Percentiles rank a stretch among this genome's conserved stretches.
Conservation (phyloP, 1,139 yeast genomes). For the Eremothecium cymbalariae region DNA sequence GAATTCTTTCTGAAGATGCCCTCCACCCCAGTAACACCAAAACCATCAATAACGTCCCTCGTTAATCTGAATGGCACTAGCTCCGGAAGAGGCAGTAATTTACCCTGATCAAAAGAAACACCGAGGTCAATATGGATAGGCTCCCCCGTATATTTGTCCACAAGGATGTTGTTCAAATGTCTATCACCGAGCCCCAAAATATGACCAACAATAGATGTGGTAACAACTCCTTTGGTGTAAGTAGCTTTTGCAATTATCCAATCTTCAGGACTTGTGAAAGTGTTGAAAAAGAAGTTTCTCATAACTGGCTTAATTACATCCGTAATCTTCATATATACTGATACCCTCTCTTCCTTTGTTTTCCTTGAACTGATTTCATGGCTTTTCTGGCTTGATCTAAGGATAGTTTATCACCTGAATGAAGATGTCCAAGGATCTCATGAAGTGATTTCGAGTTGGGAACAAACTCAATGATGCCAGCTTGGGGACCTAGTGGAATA, state of each 20-base stretch:
- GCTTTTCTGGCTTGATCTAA: constrained; percentile 52
- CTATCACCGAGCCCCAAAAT: constrained; percentile 91
- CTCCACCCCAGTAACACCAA: constrained; percentile 74
- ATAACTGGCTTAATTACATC: constrained; percentile 56
- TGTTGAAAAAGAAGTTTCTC: constrained; percentile 59
- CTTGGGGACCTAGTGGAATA: constrained; percentile 77
- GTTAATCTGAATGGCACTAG: constrained; percentile 89
- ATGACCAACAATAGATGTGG: constrained; percentile 79
- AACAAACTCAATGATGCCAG: constrained; percentile 90
- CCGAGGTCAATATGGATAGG: constrained; percentile 96
- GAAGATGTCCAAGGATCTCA: constrained; percentile 60
- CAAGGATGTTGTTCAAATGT: constrained; percentile 79
- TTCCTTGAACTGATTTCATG: constrained; percentile 54
- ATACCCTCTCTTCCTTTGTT: constrained; percentile 40
- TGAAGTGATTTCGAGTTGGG: constrained; percentile 63
- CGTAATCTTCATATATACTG: constrained; percentile 46
- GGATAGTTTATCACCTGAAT: constrained; percentile 41
- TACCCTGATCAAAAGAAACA: constrained; percentile 92
- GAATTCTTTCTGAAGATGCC: constrained; percentile 70
- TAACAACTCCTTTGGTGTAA: constrained; percentile 76
- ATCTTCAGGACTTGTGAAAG: constrained; percentile 54
- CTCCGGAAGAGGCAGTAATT: constrained; percentile 76
- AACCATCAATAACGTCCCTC: constrained; percentile 84
- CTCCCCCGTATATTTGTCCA: constrained; percentile 77
- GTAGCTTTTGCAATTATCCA: constrained; percentile 65